Conservation (phyloP, 129 eudicot genomes). For the carrot (Daucus carota) region DH1_v3.0 NC_030382.2:37283501-37284000, state of each 20-base stretch:
- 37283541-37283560: no score
- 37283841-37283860: background rate
- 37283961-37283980: background rate
- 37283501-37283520: no score
- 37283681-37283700: background rate
- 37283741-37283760: background rate
- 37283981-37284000: background rate
- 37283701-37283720: background rate
- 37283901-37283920: constrained; percentile 1
- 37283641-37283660: constrained; percentile 3
- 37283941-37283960: background rate
- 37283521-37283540: no score
- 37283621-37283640: background rate
- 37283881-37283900: constrained; percentile 6
- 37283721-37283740: background rate
- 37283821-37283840: background rate
- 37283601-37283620: no score
- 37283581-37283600: no score
- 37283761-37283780: background rate
- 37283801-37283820: no score
- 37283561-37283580: no score
- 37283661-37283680: background rate
- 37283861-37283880: background rate
- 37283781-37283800: background rate
- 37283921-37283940: background rate